A percentile compares a stretch with the other conserved stretches of the same genome.
Evolutionary conservation across 441 rosid genomes (phyloP).

Genomic region (Pelargonium citronellum): DNA sequence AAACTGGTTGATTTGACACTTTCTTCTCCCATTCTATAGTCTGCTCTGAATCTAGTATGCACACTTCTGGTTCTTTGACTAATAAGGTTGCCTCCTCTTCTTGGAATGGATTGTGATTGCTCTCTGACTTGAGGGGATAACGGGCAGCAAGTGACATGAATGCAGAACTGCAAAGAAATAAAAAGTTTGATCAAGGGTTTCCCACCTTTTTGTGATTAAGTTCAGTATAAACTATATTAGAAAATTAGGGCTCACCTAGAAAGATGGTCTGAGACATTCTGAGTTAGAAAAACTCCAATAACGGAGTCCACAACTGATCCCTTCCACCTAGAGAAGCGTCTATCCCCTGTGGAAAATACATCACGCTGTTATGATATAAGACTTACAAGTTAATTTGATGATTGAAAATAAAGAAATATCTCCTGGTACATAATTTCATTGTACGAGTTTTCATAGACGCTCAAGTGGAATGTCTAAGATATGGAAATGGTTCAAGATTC

Average conservation of each 20-base stretch:
- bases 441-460: not conserved
- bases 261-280: constrained; percentile 95
- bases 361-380: constrained; percentile 13
- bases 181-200: constrained; percentile 19
- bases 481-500: not conserved
- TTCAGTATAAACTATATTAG: constrained; percentile 10
- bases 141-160: constrained; percentile 83
- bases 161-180: constrained; percentile 67
- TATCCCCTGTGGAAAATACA: constrained; percentile 65
- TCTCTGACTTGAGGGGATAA: constrained; percentile 57
- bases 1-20: constrained; percentile 23
- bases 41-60: constrained; percentile 33
- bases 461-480: not conserved
- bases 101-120: constrained; percentile 19
- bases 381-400: not conserved
- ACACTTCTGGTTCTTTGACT: constrained; percentile 63
- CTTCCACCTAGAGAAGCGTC: constrained; percentile 95
- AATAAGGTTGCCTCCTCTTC: constrained; percentile 27
- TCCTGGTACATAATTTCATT: constrained; percentile 1
- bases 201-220: constrained; percentile 3
- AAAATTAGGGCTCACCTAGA: constrained; percentile 61
- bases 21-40: constrained; percentile 42
- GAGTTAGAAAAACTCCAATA: constrained; percentile 94
- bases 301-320: constrained; percentile 99
- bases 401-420: not conserved